Conservation (phyloP, 768 basidiomycete genomes). For the Lenzites betulinus region DNA sequence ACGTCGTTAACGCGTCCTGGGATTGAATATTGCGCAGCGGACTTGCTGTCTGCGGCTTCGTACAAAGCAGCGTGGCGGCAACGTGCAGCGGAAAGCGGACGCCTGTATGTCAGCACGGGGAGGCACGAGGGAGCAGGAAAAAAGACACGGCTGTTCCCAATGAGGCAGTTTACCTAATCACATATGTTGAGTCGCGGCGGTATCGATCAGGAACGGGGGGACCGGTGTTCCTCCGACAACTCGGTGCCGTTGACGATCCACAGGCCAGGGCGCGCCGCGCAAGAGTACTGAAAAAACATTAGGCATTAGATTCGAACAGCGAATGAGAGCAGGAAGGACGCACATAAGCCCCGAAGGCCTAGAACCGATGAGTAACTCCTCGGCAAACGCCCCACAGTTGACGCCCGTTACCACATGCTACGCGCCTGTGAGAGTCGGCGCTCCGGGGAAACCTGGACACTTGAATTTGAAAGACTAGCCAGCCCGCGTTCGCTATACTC, state of each 20-base stretch:
- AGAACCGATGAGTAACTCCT: not conserved
- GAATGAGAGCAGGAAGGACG: not conserved
- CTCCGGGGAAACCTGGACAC: not conserved
- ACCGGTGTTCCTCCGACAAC: not conserved
- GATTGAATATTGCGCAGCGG: not conserved
- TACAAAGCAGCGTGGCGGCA: not conserved
- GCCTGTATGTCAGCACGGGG: not conserved
- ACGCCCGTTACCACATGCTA: not conserved
- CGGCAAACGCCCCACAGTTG: not conserved
- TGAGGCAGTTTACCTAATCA: conserved; percentile 7
- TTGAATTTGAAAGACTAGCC: not conserved
- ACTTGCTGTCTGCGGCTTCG: no score
- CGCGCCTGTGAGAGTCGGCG: no score
- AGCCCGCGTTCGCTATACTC: not conserved
- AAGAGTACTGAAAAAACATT: not conserved
- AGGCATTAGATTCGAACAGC: not conserved
- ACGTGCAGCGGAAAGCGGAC: not conserved
- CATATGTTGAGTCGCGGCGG: not conserved
- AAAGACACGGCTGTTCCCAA: conserved; percentile 3
- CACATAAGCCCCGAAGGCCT: not conserved
- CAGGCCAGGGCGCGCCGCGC: not conserved
- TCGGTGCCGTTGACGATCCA: conserved; percentile 4
- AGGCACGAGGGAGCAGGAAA: not conserved
- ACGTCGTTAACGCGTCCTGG: not conserved
- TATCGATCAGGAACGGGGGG: conserved; percentile 11